phyloP scores from a whole-genome alignment of 371 early-diverging fungal genomes.

The Gilbertella persicaria region DNA sequence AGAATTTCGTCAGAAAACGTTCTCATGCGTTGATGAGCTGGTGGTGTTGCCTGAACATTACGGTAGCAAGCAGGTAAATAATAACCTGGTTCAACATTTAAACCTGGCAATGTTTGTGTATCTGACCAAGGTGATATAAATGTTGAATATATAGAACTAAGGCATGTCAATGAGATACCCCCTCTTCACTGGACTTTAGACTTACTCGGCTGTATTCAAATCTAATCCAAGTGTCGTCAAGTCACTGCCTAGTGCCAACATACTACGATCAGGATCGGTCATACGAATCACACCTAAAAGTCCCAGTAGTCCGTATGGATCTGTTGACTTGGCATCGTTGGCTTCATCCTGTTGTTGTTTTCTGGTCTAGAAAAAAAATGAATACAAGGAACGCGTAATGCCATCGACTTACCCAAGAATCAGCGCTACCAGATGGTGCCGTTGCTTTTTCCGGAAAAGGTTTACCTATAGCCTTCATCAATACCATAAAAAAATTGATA shows the following conservation, averaged over 20 bases:
- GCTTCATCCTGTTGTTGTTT: background rate
- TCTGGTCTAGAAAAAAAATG: no score
- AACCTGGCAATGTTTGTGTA: conserved; percentile 46
- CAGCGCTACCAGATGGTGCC: conserved; percentile 15
- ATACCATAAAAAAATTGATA: background rate
- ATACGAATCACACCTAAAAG: conserved; percentile 75
- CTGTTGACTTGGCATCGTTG: conserved; percentile 29
- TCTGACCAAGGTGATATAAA: conserved; percentile 87
- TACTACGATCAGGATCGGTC: conserved; percentile 71
- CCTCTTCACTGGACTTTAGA: background rate
- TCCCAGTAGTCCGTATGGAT: conserved; percentile 68
- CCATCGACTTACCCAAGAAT: conserved; percentile 31
- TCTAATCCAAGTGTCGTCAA: conserved; percentile 80
- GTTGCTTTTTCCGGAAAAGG: conserved; percentile 21
- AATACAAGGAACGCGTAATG: no score
- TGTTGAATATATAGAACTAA: conserved; percentile 72
- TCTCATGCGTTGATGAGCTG: conserved; percentile 69
- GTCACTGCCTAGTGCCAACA: conserved; percentile 76
- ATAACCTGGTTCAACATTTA: conserved; percentile 74
- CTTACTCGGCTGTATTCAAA: conserved; percentile 71
- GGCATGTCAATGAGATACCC: background rate
- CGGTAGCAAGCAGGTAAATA: conserved; percentile 73
- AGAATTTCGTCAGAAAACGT: conserved; percentile 87
- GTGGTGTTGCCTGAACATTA: conserved; percentile 69
- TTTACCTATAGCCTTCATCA: conserved; percentile 10